Evolutionary conservation across 345 rosid genomes (phyloP).

Genomic region (Eucalyptus grandis): DNA sequence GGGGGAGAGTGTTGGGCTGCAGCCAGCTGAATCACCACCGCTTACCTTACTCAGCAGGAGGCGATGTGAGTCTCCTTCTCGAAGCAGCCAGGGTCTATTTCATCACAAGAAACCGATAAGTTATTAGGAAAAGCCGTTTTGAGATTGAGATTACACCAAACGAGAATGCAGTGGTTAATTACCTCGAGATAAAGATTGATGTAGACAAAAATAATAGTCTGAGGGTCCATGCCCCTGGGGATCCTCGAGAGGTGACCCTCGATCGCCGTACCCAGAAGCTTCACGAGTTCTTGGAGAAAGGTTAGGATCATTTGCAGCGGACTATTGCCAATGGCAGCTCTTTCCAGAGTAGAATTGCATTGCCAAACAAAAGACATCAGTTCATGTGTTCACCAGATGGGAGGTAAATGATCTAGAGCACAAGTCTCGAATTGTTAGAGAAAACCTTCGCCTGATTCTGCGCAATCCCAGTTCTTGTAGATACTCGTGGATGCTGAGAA

Average conservation of each 20-base stretch:
- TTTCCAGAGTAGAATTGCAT: conserved; percentile 3
- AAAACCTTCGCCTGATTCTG: conserved; percentile 87
- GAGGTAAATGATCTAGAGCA: not conserved
- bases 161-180: not conserved
- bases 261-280: conserved; percentile 89
- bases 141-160: not conserved
- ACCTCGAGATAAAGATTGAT: conserved; percentile 13
- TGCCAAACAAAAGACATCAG: not conserved
- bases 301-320: conserved; percentile 95
- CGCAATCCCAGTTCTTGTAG: conserved; percentile 94
- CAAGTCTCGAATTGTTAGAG: not conserved
- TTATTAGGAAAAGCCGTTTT: not conserved
- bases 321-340: conserved; percentile 98
- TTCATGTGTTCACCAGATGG: not conserved
- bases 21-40: conserved; percentile 83
- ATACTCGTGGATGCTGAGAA: conserved; percentile 87
- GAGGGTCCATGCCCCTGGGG: conserved; percentile 94
- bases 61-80: conserved; percentile 78
- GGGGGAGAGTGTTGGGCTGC: conserved; percentile 53
- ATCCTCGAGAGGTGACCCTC: conserved; percentile 93
- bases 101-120: not conserved
- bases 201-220: conserved; percentile 88
- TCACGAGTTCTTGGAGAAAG: conserved; percentile 92
- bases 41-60: conserved; percentile 72
- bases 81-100: conserved; percentile 92